A percentile compares a stretch with the other conserved stretches of the same genome.
Evolutionary conservation across 1,284 basidiomycete genomes (phyloP).

Genomic region (Malassezia yamatoensis): DNA sequence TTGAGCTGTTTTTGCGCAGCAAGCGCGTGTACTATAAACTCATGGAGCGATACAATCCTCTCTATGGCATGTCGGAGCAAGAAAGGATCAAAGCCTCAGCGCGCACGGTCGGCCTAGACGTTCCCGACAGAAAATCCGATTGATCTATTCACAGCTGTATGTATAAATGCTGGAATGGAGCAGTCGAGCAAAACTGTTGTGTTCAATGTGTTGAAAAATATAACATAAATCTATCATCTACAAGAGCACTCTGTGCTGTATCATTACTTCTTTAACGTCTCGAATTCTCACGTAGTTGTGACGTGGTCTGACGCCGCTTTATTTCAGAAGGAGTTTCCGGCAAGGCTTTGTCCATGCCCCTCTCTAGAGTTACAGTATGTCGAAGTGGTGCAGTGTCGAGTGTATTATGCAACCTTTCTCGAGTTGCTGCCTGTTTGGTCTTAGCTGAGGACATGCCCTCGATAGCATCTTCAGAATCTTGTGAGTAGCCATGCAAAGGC

Average conservation of each 20-base stretch:
- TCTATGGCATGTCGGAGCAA: constrained; percentile 64
- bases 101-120: constrained; percentile 64
- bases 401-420: background rate
- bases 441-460: background rate
- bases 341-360: background rate
- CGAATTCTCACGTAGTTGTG: background rate
- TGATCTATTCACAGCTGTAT: too few relatives aligned
- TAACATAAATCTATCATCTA: constrained; percentile 1
- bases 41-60: constrained; percentile 64
- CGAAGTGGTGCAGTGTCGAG: background rate
- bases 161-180: too few relatives aligned
- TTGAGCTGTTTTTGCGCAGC: constrained; percentile 15
- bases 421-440: background rate
- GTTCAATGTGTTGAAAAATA: too few relatives aligned
- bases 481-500: constrained; percentile 29
- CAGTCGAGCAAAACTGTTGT: background rate
- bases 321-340: background rate
- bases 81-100: constrained; percentile 74
- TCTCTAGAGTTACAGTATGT: background rate
- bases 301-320: background rate
- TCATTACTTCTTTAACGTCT: background rate
- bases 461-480: background rate
- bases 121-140: constrained; percentile 7
- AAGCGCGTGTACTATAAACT: constrained; percentile 15
- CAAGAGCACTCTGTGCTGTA: background rate